A percentile compares a stretch with the other conserved stretches of the same genome.
These are phyloP conservation scores for Podospora fimiseda DNA, from an alignment of 495 filamentous ascomycete genomes.

Conservation along the genomic window DNA sequence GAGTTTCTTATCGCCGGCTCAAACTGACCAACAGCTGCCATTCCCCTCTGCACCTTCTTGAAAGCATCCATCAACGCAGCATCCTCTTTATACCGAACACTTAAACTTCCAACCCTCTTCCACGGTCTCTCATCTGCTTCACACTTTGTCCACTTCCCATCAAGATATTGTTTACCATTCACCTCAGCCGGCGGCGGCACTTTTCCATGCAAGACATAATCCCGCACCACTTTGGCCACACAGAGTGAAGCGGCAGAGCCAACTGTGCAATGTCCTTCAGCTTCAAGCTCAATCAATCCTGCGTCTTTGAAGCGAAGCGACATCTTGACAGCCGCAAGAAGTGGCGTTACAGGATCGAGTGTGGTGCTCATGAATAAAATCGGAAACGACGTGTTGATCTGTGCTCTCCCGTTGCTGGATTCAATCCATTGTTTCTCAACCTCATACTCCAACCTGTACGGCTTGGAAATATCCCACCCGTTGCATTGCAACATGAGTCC, in stretches of 20 bases:
- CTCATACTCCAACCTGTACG: not conserved
- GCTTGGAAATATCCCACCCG: conserved; percentile 30
- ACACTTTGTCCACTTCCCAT: conserved; percentile 36
- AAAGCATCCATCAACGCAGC: not conserved
- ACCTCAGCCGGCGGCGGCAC: conserved; percentile 34
- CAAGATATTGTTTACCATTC: conserved; percentile 17
- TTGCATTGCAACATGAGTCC: conserved; percentile 37
- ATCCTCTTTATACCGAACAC: not conserved
- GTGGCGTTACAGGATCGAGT: conserved; percentile 55
- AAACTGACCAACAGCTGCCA: too few relatives aligned
- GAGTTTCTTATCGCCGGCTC: too few relatives aligned
- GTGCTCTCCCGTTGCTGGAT: not conserved
- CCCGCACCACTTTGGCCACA: conserved; percentile 30
- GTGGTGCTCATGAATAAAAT: conserved; percentile 55
- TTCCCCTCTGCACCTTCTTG: not conserved
- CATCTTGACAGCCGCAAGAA: conserved; percentile 47
- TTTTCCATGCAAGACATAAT: conserved; percentile 35
- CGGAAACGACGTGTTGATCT: conserved; percentile 48
- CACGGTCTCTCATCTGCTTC: conserved; percentile 33
- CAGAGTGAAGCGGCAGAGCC: conserved; percentile 31
- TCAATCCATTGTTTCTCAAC: not conserved
- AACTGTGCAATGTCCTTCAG: conserved; percentile 39
- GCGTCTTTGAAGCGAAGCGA: conserved; percentile 40
- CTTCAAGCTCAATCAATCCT: conserved; percentile 40
- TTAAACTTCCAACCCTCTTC: not conserved